These are phyloP conservation scores for Abelmoschus esculentus DNA, from an alignment of 345 rosid species.

Conservation along the genomic window DNA sequence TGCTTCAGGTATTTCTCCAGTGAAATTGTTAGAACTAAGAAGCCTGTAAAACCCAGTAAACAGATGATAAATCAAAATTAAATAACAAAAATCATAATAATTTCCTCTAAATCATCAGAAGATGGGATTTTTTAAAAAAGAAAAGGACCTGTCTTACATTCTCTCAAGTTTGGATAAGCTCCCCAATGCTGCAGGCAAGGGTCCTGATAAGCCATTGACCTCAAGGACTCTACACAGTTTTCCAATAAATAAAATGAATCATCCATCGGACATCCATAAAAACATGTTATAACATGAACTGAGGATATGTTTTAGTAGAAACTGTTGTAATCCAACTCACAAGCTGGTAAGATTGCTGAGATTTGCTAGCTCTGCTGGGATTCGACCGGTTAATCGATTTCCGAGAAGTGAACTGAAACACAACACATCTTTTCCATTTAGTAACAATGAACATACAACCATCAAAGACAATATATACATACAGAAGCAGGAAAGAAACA, in stretches of 20 bases:
- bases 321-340: slow-evolving; percentile 23
- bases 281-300: not conserved
- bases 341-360: slow-evolving; percentile 26
- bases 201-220: slow-evolving; percentile 37
- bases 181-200: slow-evolving; percentile 37
- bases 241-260: not conserved
- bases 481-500: not conserved
- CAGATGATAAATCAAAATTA: not conserved
- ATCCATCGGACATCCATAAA: not conserved
- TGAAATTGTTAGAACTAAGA: slow-evolving; percentile 44
- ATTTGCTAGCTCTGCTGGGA: slow-evolving; percentile 45
- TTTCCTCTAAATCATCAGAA: not conserved
- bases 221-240: slow-evolving; percentile 17
- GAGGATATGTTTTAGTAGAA: not conserved
- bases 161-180: slow-evolving; percentile 25
- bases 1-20: slow-evolving; percentile 35
- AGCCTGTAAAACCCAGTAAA: slow-evolving; percentile 13
- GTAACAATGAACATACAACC: not conserved
- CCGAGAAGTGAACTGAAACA: slow-evolving; percentile 32
- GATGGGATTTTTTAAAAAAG: not conserved
- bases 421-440: not conserved
- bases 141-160: slow-evolving; percentile 30
- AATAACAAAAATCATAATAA: not conserved
- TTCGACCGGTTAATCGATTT: slow-evolving; percentile 40
- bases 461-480: not conserved